These are phyloP conservation scores for Ichthyophthirius multifiliis DNA, from an alignment of 169 alveolate genomes.

Conservation along the genomic window DNA sequence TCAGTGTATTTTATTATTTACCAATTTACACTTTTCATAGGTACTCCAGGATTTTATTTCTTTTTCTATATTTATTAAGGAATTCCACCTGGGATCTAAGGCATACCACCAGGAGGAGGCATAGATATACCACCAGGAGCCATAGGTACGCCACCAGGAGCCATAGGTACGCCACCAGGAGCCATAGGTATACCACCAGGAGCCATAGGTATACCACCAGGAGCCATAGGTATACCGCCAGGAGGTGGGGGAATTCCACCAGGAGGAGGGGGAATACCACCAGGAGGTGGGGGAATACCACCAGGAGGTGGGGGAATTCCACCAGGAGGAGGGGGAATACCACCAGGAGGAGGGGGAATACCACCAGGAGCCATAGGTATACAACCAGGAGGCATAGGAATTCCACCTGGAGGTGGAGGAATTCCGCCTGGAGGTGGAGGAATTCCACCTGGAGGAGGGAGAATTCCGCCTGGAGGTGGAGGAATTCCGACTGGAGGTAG, in stretches of 20 bases:
- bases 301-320: neutral
- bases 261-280: neutral
- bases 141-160: neutral
- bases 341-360: neutral
- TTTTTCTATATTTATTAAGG: neutral
- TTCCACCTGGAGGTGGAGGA: neutral
- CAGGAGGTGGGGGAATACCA: neutral
- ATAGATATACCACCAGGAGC: neutral
- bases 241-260: neutral
- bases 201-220: neutral
- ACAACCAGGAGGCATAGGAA: neutral
- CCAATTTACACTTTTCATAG: constrained; percentile 7
- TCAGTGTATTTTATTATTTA: neutral
- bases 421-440: neutral
- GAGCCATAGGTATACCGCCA: neutral
- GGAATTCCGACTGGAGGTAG: too few species aligned
- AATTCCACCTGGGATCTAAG: neutral
- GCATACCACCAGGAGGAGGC: neutral
- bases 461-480: too few species aligned
- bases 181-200: neutral
- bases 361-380: neutral
- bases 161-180: neutral
- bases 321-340: neutral
- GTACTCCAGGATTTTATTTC: neutral
- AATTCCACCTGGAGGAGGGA: too few species aligned